Conservation (phyloP, 148 eudicot genomes). For the Persicaria tinctoria region DNA sequence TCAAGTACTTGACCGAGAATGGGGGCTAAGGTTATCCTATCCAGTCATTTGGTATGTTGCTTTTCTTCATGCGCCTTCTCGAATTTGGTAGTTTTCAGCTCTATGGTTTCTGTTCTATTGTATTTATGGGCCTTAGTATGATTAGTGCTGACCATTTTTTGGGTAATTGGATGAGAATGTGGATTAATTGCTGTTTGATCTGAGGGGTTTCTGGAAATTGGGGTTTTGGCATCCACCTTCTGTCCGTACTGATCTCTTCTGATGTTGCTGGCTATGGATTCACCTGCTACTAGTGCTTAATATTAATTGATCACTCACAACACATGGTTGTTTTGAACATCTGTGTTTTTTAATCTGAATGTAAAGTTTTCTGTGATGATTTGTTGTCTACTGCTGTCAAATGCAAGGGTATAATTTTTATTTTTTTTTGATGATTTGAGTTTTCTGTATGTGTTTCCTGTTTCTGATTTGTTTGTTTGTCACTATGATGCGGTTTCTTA, state of each 20-base stretch:
- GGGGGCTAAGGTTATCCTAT: constrained; percentile 78
- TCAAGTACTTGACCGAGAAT: constrained; percentile 20
- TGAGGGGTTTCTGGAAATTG: background rate
- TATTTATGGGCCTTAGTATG: background rate
- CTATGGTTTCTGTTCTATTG: background rate
- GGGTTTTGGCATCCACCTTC: background rate
- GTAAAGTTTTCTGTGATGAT: background rate
- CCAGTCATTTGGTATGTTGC: constrained; percentile 60
- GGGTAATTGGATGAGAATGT: constrained; percentile 9
- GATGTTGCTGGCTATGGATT: too few relatives aligned
- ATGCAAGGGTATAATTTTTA: background rate
- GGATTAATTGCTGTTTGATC: background rate
- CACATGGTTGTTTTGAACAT: too few relatives aligned
- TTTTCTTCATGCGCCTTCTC: background rate
- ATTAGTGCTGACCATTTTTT: background rate
- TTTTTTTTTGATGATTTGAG: background rate
- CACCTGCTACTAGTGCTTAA: too few relatives aligned
- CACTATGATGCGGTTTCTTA: background rate
- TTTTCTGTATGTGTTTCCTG: background rate
- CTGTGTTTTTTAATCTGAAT: too few relatives aligned
- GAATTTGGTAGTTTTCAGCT: too few relatives aligned
- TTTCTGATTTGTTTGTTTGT: background rate
- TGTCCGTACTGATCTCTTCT: too few relatives aligned
- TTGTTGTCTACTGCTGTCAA: background rate
- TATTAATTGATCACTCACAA: too few relatives aligned